A percentile compares a stretch with the other conserved stretches of the same genome.
Conservation (phyloP, 352 stramenopile species). For the Pythium myriotylum region DNA sequence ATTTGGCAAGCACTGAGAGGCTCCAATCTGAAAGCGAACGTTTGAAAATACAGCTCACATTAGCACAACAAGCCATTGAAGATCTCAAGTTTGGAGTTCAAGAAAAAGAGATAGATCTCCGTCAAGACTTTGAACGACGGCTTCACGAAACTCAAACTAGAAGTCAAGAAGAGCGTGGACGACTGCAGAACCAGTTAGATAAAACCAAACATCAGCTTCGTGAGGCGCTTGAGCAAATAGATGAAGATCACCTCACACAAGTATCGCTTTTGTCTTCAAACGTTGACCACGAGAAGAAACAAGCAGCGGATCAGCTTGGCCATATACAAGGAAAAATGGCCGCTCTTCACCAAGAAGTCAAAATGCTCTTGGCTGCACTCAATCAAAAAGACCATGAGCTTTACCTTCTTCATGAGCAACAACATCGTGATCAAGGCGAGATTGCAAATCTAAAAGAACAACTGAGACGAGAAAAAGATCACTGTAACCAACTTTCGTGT, state of each 20-base stretch:
- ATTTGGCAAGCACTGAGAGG: slow-evolving; percentile 49
- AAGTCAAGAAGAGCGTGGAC: slow-evolving; percentile 13
- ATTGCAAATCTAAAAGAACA: slow-evolving; percentile 38
- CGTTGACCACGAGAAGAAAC: slow-evolving; percentile 52
- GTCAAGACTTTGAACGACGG: slow-evolving; percentile 21
- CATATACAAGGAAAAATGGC: slow-evolving; percentile 55
- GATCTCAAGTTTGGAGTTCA: slow-evolving; percentile 42
- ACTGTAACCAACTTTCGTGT: slow-evolving; percentile 28
- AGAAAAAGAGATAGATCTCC: slow-evolving; percentile 37
- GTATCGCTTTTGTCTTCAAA: slow-evolving; percentile 47
- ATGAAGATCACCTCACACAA: slow-evolving; percentile 71
- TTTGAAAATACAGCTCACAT: slow-evolving; percentile 34
- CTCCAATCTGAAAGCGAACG: slow-evolving; percentile 47
- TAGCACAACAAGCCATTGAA: slow-evolving; percentile 33
- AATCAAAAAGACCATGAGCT: slow-evolving; percentile 66
- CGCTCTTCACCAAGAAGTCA: slow-evolving; percentile 65
- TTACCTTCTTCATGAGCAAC: slow-evolving; percentile 33
- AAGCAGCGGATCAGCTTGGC: slow-evolving; percentile 38
- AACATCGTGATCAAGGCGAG: slow-evolving; percentile 32
- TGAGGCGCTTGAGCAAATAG: slow-evolving; percentile 57
- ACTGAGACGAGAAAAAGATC: slow-evolving; percentile 38
- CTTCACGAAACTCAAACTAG: slow-evolving; percentile 7
- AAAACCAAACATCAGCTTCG: slow-evolving; percentile 40
- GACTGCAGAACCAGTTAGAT: slow-evolving; percentile 40
- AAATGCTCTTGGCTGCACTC: slow-evolving; percentile 64